Conservation (phyloP, 257 asterid species). For the Solanum chiquidenum region DNA sequence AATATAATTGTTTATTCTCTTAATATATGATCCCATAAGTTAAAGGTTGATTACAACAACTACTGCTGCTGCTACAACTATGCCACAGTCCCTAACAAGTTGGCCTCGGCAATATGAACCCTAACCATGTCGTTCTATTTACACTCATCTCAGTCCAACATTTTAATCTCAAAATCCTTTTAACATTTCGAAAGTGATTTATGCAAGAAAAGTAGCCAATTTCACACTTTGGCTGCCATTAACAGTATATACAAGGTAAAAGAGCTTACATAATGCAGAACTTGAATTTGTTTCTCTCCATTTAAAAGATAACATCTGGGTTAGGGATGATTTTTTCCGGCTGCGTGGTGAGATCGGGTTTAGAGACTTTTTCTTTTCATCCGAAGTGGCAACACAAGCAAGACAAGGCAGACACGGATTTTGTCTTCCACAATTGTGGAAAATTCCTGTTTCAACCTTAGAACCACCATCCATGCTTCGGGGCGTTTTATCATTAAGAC, state of each 20-base stretch:
- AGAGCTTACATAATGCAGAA: slow-evolving; percentile 42
- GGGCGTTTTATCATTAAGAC: slow-evolving; percentile 10
- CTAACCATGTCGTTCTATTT: background rate
- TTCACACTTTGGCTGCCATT: background rate
- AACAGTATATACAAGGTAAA: background rate
- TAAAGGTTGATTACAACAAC: background rate
- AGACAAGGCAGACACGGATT: slow-evolving; percentile 71
- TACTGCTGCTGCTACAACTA: background rate
- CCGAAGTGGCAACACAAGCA: slow-evolving; percentile 54
- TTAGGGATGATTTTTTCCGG: slow-evolving; percentile 39
- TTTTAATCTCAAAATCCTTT: background rate
- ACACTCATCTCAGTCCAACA: background rate
- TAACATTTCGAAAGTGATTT: background rate
- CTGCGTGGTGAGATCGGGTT: slow-evolving; percentile 34
- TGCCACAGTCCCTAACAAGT: background rate
- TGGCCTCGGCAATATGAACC: background rate
- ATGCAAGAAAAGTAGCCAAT: background rate
- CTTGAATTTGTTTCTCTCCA: slow-evolving; percentile 53
- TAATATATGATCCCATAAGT: background rate
- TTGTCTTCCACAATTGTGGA: slow-evolving; percentile 56
- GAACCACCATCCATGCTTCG: slow-evolving; percentile 14
- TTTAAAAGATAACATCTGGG: slow-evolving; percentile 47
- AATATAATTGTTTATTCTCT: background rate
- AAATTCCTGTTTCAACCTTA: slow-evolving; percentile 20
- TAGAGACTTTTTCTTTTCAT: slow-evolving; percentile 41